Base-by-base conservation (phyloP, 2,329 filamentous ascomycete genomes). In the Neofusicoccum sp. region DNA sequence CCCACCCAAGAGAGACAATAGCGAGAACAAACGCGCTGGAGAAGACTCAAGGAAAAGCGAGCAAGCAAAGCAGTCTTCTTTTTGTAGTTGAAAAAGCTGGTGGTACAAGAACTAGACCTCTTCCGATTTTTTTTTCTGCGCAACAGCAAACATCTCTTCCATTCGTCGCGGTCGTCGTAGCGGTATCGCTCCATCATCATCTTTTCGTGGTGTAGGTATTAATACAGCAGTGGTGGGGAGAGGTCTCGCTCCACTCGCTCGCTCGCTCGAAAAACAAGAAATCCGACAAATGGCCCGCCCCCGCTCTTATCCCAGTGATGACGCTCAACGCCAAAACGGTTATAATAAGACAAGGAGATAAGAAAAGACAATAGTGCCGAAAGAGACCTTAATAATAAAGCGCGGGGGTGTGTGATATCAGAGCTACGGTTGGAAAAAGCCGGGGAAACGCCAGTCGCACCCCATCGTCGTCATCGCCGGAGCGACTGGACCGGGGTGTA, bases 211-310 rank as follows among this genome's bases (percentile, higher is more conserved):
- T 37, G 41, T 41, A 45, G 41, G 54, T 58, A 58, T 45, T 58
- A 58, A 58, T 58, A 58, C 54, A 58, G 41, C 29, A 22, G 54
- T 58, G 36, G 31, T 58, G 36, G 31, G 29, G 45, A 45, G 11
- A 31, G 29, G 22, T 29, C 9, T 31, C 54, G 14, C 39, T 16
- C 45, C 29, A 41, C 41, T 58, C 14, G 39, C 29, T 58, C 54
- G 54, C 54, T 58, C 33, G 41, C 54, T 58, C n/a, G 29, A 37
- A 58, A 36, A 58, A 36, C 41, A 58, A 45, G 9, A 58, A 36
- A 45, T 9, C 50, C 34, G 34, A 54, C n/a, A 56, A n/a, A 45
- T 58, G 31, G 28, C 54, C 54, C 28, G 54, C 37, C 29, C 37
- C 41, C 41, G 41, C 39, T 58, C 43, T 44, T 45, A 8, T 14